These are phyloP conservation scores for Fraxinus xanthoxyloides DNA, from an alignment of 305 asterid genomes.

Conservation along the genomic window DNA sequence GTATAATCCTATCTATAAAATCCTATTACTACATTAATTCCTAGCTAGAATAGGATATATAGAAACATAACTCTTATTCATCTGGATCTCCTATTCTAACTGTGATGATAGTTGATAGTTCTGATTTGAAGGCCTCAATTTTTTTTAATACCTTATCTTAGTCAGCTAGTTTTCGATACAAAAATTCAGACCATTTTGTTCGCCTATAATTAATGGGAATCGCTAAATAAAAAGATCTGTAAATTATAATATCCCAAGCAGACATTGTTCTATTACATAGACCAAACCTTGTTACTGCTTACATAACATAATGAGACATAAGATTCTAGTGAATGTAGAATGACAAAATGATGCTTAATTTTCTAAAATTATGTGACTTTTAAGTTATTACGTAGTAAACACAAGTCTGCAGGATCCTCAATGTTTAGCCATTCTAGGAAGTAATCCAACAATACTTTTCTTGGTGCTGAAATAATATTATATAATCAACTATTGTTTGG, in stretches of 20 bases:
- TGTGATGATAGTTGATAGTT: background rate
- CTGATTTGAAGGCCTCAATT: background rate
- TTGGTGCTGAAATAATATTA: background rate
- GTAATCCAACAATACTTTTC: background rate
- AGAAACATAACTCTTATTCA: background rate
- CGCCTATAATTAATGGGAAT: background rate
- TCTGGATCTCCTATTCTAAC: background rate
- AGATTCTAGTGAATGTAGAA: background rate
- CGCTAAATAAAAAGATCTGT: background rate
- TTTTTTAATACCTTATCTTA: background rate
- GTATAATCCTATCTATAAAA: background rate
- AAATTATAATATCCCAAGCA: background rate
- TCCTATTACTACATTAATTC: background rate
- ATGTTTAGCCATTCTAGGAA: background rate
- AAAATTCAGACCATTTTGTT: background rate
- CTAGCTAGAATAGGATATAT: background rate
- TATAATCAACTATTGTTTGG: background rate
- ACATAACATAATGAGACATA: background rate
- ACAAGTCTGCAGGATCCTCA: background rate
- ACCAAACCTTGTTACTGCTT: background rate
- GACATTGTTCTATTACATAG: background rate
- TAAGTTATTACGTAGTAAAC: background rate
- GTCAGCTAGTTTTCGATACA: background rate
- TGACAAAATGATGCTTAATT: background rate
- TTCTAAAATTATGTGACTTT: background rate